Evolutionary conservation across 768 basidiomycete genomes (phyloP), one percentile per base, ranked within the genome.

Genomic region (Lactifluus rugatus): DNA sequence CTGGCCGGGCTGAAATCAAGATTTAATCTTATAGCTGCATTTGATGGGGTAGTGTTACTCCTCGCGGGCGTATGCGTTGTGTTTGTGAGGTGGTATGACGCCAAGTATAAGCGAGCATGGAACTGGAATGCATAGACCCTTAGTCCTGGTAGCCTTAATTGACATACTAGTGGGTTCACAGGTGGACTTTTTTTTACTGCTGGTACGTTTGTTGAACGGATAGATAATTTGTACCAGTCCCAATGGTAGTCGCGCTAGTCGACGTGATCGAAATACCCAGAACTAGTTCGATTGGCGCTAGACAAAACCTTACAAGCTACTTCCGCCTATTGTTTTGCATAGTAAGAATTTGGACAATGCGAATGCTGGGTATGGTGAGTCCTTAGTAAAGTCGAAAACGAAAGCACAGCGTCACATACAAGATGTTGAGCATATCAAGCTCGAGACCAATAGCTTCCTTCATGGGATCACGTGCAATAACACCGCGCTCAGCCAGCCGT

Each of bases 401-500:
- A 54, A 51, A 11, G 14, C 53, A 44, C n/a, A 5, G 37, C 10
- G 45, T 2, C 5, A 72, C 83, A 62, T 65, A 87, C 85, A 92
- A 92, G 50, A 93, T 91, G 71, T 93, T 93, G 67, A 94, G 81
- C 81, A 92, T 86, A 66, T 92, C 88, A 54, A 93, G 78, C 68
- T 93, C 85, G 52, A 93, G 76, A 45, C 81, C 76, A 54, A 92
- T 81, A 6, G 88, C 80, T 71, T 92, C 91, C 53, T 76, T 84
- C 65, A 93, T 72, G 7, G 92, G 83, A 70, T 94, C 92, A 31
- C 78, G 75, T 46, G 79, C 74, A 66, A 88, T 79, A 39, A 70
- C 64, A 47, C 90, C 89, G 61, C 74, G 73, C 67, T 91, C 85
- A 19, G 82, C 85, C 69, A 88, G 68, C 21, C 87, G 81, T 45